Base-by-base conservation (phyloP, 2,329 filamentous ascomycete genomes). In the Teratosphaeria destructans region DNA sequence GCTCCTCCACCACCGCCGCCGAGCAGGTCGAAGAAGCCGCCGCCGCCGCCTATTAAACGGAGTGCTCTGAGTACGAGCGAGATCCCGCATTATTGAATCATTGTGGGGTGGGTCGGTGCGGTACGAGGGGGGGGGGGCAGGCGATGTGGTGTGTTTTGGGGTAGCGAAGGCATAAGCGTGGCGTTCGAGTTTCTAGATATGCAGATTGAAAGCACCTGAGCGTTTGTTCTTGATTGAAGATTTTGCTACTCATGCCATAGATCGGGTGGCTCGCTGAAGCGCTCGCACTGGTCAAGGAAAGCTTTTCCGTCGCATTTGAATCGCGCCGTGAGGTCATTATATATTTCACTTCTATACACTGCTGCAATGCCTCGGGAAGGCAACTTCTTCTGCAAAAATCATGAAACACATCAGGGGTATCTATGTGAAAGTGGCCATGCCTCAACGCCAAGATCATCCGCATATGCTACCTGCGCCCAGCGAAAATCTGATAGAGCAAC, bases 21-120 rank as follows among this genome's bases (percentile, higher is more conserved):
- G 52, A 66, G 80, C 26, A 76, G 84, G 68, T 75, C 81, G 39
- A 88, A 86, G 78, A 87, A 87, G 72, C 83, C 84, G 19, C 81
- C 82, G 26, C 83, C 83, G 26, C 83, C 82, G 11, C 85, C 85
- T 26, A 80, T 84, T 74, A 87, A 87, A 77, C 76, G 83, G 64
- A 79, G 75, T 71, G 76, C 75, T 62, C 70, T 79, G 67, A 79
- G 76, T 63, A 71, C 69, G 52, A 70, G 69, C 49, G 69, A 74
- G 59, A 64, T 73, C 19, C 69, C 72, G 34, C 61, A 63, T n/a
- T 69, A 68, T 59, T 67, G 62, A 64, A 1, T 10, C 5, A 5
- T 5, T 5, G 8, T n/a, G 37, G 35, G 37, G 8, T n/a, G 37
- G 35, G 37, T 43, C 37, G 11, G 16, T 43, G 8, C 19, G n/a